A percentile compares a stretch with the other conserved stretches of the same genome.
Conservation (phyloP, 108 stramenopile genomes). For the Discostella pseudostelligera region DNA sequence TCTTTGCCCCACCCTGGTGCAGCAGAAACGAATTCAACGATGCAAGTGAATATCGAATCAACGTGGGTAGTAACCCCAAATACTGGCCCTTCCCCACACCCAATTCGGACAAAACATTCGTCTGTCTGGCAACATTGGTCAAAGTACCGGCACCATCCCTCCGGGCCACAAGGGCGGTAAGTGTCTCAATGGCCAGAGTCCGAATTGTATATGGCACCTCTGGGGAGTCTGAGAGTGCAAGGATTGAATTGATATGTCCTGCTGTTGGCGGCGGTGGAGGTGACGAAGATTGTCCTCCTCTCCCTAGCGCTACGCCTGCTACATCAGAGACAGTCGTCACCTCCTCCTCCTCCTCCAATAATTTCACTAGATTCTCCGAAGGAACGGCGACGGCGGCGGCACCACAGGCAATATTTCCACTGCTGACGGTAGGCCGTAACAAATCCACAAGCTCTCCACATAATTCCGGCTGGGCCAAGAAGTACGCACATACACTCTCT, state of each 20-base stretch:
- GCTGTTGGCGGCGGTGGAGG: conserved; percentile 7
- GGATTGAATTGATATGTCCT: conserved; percentile 26
- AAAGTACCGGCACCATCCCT: conserved; percentile 59
- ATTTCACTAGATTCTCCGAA: too few relatives aligned
- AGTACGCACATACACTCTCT: conserved; percentile 79
- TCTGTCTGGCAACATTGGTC: conserved; percentile 69
- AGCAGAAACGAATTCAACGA: conserved; percentile 60
- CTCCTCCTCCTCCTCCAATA: too few relatives aligned
- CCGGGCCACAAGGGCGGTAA: conserved; percentile 86
- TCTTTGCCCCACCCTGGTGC: conserved; percentile 28
- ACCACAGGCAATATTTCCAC: neutral
- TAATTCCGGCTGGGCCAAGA: conserved; percentile 90
- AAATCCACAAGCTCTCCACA: conserved; percentile 86
- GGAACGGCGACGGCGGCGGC: neutral
- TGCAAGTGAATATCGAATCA: conserved; percentile 85
- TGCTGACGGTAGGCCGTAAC: conserved; percentile 69
- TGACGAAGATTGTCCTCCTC: too few relatives aligned
- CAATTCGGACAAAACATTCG: conserved; percentile 86
- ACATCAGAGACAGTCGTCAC: too few relatives aligned
- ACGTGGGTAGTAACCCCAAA: conserved; percentile 86
- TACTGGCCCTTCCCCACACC: conserved; percentile 92
- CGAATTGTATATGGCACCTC: conserved; percentile 73
- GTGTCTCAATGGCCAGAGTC: conserved; percentile 75
- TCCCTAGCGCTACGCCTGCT: too few relatives aligned
- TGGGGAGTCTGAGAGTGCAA: conserved; percentile 54